A percentile compares a stretch with the other conserved stretches of the same genome.
phyloP scores from a whole-genome alignment of 2,329 filamentous ascomycete species.

The Trichoderma koningiopsis region DNA sequence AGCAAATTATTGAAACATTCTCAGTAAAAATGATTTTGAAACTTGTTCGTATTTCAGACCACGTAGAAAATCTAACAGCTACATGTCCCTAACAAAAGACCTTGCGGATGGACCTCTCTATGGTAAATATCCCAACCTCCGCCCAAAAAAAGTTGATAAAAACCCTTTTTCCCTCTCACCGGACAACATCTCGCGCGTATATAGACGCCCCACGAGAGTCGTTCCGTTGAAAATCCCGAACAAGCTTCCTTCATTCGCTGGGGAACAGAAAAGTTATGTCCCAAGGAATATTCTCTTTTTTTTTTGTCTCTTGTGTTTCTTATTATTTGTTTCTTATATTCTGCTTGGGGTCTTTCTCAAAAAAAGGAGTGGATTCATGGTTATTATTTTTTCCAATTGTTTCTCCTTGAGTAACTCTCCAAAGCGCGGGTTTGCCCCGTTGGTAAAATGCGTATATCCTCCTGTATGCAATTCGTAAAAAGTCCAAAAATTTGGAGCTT shows the following conservation, averaged over 20 bases:
- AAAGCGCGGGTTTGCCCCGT: not conserved
- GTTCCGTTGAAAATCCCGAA: conserved; percentile 15
- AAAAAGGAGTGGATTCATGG: not conserved
- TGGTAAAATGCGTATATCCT: conserved; percentile 19
- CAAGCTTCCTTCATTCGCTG: not conserved
- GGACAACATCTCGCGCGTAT: not conserved
- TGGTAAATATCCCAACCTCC: not conserved
- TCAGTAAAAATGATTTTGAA: not conserved
- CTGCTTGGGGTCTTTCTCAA: conserved; percentile 4
- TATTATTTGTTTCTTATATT: conserved; percentile 7
- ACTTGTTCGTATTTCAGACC: conserved; percentile 24
- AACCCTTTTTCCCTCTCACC: not conserved
- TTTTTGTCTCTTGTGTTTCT: not conserved
- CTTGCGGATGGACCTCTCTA: not conserved
- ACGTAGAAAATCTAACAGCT: not conserved
- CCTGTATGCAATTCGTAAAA: conserved; percentile 24
- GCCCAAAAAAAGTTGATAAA: not conserved
- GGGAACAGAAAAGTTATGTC: not conserved
- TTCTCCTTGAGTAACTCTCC: conserved; percentile 3
- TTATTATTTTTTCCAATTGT: not conserved
- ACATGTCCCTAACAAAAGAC: conserved; percentile 1
- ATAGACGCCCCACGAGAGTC: not conserved
- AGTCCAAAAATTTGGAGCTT: not conserved
- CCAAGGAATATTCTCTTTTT: not conserved
- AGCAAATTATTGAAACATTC: not conserved